Percentiles rank a stretch among this genome's conserved stretches.
Evolutionary conservation across 2,329 filamentous ascomycete genomes (phyloP).

Genomic region (Trichoderma sp.): DNA sequence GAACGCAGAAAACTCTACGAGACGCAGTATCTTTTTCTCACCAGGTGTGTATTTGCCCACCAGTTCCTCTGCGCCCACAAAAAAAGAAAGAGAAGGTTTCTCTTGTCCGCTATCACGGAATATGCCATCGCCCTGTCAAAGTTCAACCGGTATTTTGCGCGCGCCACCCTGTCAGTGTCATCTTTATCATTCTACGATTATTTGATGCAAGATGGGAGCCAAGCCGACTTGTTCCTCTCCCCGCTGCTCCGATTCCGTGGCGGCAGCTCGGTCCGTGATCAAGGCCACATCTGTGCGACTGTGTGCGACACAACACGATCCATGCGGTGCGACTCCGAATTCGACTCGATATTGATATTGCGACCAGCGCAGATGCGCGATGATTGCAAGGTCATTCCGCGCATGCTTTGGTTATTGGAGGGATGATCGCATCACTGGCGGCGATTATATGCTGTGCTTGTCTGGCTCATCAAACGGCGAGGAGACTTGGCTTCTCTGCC

Average conservation of each 20-base stretch:
- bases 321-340: constrained; percentile 15
- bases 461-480: not conserved
- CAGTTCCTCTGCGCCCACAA: not conserved
- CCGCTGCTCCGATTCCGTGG: not conserved
- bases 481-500: not conserved
- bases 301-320: constrained; percentile 18
- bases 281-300: not conserved
- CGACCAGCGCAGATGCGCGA: not conserved
- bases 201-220: not conserved
- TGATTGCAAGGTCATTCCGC: not conserved
- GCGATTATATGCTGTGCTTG: not conserved
- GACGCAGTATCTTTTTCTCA: not conserved
- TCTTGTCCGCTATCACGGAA: not conserved
- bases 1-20: not conserved
- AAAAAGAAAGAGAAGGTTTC: not conserved
- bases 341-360: not conserved
- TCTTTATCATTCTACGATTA: not conserved
- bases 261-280: not conserved
- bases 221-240: not conserved
- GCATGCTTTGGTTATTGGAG: not conserved
- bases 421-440: not conserved
- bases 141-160: not conserved
- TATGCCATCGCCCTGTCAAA: constrained; percentile 7
- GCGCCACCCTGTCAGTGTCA: not conserved
- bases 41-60: constrained; percentile 9